Evolutionary conservation across 768 basidiomycete genomes (phyloP).

Genomic region (Tricholoma hemisulphureum): DNA sequence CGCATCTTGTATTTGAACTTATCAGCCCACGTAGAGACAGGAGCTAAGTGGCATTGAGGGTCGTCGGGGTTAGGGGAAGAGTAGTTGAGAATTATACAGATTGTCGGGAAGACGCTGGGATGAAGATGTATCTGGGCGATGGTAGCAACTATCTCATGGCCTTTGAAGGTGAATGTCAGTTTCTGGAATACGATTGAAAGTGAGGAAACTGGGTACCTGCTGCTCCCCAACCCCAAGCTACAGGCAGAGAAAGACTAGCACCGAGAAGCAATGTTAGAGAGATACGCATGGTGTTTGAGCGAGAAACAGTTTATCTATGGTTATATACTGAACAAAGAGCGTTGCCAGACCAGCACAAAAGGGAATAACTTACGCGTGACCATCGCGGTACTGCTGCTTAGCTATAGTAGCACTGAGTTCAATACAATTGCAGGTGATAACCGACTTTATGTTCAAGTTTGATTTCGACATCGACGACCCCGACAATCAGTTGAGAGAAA

Average conservation of each 20-base stretch:
- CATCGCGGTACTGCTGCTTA: neutral
- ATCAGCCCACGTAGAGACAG: constrained; percentile 90
- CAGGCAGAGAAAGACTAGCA: constrained; percentile 7
- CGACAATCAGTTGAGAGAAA: constrained; percentile 24
- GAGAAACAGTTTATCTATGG: neutral
- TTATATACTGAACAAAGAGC: constrained; percentile 1
- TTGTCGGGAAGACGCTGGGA: constrained; percentile 59
- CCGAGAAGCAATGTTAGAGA: constrained; percentile 4
- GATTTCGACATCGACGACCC: constrained; percentile 59
- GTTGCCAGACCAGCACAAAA: neutral
- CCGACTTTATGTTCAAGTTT: constrained; percentile 59
- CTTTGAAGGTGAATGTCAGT: constrained; percentile 30
- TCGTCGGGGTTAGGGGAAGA: constrained; percentile 30
- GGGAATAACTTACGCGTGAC: neutral
- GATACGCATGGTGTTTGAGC: constrained; percentile 7
- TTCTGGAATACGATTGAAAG: neutral
- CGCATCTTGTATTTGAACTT: constrained; percentile 56
- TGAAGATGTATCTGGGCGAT: constrained; percentile 92
- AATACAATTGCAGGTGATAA: neutral
- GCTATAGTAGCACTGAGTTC: too few species aligned
- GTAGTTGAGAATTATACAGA: constrained; percentile 71
- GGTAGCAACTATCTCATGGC: constrained; percentile 91
- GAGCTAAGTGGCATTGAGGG: constrained; percentile 74
- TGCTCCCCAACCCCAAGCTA: constrained; percentile 40
- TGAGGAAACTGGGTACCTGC: constrained; percentile 31